Conservation (phyloP, 805 yeast species). For the Candida anglica region DNA sequence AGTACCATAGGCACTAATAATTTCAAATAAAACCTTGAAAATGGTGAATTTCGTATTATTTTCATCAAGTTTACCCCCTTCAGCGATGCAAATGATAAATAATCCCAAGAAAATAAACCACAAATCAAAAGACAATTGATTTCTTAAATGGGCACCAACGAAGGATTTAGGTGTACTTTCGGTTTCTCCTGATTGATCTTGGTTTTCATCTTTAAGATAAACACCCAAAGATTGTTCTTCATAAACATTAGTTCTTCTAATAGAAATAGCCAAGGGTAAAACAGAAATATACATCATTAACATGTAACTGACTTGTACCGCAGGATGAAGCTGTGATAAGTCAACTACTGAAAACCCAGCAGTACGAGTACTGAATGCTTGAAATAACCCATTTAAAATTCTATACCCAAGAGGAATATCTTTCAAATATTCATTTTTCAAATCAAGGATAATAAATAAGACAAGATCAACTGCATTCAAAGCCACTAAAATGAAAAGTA, state of each 20-base stretch:
- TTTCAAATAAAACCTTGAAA: conserved; percentile 77
- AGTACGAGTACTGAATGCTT: conserved; percentile 89
- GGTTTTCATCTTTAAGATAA: conserved; percentile 43
- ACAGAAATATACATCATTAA: conserved; percentile 98
- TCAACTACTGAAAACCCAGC: conserved; percentile 84
- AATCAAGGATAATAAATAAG: conserved; percentile 75
- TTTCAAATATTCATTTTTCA: conserved; percentile 48
- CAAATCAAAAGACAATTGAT: conserved; percentile 87
- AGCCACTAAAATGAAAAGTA: conserved; percentile 65
- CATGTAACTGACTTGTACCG: conserved; percentile 89
- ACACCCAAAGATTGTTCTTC: conserved; percentile 97
- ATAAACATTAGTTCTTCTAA: conserved; percentile 94
- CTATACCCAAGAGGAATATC: conserved; percentile 62
- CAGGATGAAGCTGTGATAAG: conserved; percentile 72
- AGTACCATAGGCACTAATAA: conserved; percentile 93
- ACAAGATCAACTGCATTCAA: conserved; percentile 77
- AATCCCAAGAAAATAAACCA: conserved; percentile 90
- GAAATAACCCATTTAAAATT: conserved; percentile 79
- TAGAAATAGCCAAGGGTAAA: conserved; percentile 91
- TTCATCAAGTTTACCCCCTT: conserved; percentile 55
- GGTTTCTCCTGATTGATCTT: conserved; percentile 29
- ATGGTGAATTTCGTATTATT: conserved; percentile 51
- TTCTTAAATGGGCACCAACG: conserved; percentile 82
- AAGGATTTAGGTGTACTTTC: conserved; percentile 58
- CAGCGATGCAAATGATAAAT: conserved; percentile 83